These are phyloP conservation scores for Trichoderma cornu-damae DNA, from an alignment of 2,329 filamentous ascomycete species.

Conservation along the genomic window DNA sequence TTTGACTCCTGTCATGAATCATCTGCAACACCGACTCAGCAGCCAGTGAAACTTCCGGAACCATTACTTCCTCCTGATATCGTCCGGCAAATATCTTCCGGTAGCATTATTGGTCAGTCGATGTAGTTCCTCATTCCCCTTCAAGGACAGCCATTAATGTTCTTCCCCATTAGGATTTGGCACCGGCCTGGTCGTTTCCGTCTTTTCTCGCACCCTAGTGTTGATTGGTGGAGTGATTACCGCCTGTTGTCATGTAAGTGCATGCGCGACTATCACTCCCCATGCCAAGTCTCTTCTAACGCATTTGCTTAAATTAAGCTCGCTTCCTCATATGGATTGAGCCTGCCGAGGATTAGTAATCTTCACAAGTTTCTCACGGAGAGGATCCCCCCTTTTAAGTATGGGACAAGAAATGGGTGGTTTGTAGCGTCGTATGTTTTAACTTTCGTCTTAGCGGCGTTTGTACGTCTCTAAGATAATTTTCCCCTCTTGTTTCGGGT, in stretches of 20 bases:
- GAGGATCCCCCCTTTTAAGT: constrained; percentile 40
- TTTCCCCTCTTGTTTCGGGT: background rate
- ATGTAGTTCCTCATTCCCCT: background rate
- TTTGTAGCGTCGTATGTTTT: constrained; percentile 67
- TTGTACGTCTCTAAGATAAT: constrained; percentile 40
- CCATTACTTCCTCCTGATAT: constrained; percentile 28
- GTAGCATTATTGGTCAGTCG: constrained; percentile 47
- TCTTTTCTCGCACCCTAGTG: constrained; percentile 67
- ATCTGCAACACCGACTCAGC: constrained; percentile 20
- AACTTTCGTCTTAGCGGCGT: constrained; percentile 62
- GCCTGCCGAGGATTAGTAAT: constrained; percentile 35
- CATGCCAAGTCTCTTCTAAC: constrained; percentile 8
- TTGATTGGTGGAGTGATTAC: constrained; percentile 61
- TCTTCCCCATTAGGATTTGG: constrained; percentile 47
- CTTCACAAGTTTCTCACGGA: constrained; percentile 34
- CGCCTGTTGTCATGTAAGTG: constrained; percentile 56
- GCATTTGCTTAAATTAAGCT: constrained; percentile 30
- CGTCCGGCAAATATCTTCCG: constrained; percentile 48
- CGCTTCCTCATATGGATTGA: constrained; percentile 41
- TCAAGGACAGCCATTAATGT: background rate
- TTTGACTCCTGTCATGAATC: constrained; percentile 28
- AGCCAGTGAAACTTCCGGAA: constrained; percentile 20
- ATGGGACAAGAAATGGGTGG: constrained; percentile 53
- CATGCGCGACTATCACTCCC: background rate
- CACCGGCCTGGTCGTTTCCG: constrained; percentile 59